Percentiles rank a stretch among this genome's conserved stretches.
Conservation (phyloP, 495 filamentous ascomycete genomes). For the Aspergillus leporis region DNA sequence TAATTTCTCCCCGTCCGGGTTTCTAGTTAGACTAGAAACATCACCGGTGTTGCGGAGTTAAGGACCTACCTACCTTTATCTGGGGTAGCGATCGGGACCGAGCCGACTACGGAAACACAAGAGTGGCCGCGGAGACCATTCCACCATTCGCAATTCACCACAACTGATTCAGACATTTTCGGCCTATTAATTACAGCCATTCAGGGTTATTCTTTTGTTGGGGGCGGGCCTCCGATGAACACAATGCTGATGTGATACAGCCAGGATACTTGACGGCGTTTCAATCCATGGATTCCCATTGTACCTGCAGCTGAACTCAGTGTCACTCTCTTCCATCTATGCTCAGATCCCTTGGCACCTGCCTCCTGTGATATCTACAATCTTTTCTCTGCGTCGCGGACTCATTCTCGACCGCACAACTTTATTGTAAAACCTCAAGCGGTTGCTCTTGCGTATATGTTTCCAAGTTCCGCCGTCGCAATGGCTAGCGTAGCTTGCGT, state of each 20-base stretch:
- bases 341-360: neutral
- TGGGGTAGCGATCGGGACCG: conserved; percentile 1
- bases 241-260: conserved; percentile 17
- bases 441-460: neutral
- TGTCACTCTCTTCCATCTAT: conserved; percentile 11
- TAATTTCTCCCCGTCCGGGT: neutral
- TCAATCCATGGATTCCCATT: conserved; percentile 23
- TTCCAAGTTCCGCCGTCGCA: neutral
- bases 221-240: conserved; percentile 16
- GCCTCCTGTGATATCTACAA: neutral
- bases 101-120: neutral
- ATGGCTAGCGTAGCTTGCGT: conserved; percentile 41
- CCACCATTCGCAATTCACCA: neutral
- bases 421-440: neutral
- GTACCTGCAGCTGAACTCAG: conserved; percentile 18
- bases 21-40: neutral
- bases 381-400: neutral
- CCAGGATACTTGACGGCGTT: conserved; percentile 13
- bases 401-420: neutral
- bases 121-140: neutral
- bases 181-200: neutral
- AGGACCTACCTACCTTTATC: conserved; percentile 1
- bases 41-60: conserved; percentile 2
- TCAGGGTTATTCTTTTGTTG: neutral
- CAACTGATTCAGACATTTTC: neutral